Percentiles rank a stretch among this genome's conserved stretches.
Conservation (phyloP, 495 filamentous ascomycete genomes). For the Tuber borchii region DNA sequence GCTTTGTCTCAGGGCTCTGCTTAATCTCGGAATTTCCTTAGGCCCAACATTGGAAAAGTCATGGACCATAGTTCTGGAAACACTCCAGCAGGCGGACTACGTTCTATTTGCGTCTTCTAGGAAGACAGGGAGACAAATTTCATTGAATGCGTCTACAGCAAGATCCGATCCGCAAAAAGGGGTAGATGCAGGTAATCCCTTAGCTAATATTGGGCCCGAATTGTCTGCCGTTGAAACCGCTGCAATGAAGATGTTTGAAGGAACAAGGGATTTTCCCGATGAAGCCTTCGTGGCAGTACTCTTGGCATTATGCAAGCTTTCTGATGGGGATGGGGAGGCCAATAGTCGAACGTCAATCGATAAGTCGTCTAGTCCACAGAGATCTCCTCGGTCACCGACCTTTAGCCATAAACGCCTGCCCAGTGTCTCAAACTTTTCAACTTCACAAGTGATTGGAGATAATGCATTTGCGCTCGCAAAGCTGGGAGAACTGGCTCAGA, state of each 20-base stretch:
- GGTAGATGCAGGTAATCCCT: conserved; percentile 42
- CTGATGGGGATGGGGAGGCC: conserved; percentile 47
- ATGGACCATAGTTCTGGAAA: conserved; percentile 87
- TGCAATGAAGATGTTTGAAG: conserved; percentile 78
- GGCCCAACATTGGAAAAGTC: conserved; percentile 77
- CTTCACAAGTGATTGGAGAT: conserved; percentile 53
- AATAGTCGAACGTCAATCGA: conserved; percentile 32
- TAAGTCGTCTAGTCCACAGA: conserved; percentile 37
- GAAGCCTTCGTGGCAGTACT: conserved; percentile 72
- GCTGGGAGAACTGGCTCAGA: conserved; percentile 64
- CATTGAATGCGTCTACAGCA: conserved; percentile 43
- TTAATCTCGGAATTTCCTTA: conserved; percentile 91
- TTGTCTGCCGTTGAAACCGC: conserved; percentile 85
- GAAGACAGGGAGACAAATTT: conserved; percentile 34
- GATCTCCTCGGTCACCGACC: conserved; percentile 43
- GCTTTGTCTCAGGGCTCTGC: conserved; percentile 75
- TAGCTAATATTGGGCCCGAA: conserved; percentile 65
- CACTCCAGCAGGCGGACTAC: conserved; percentile 81
- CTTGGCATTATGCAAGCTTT: conserved; percentile 61
- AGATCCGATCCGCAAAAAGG: conserved; percentile 40
- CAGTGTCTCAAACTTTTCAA: conserved; percentile 54
- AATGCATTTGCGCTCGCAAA: conserved; percentile 77
- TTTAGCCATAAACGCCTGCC: conserved; percentile 53
- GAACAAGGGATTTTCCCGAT: conserved; percentile 79
- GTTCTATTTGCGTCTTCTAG: conserved; percentile 56